Conservation (phyloP, 768 basidiomycete genomes). For the Boletus coccyginus region DNA sequence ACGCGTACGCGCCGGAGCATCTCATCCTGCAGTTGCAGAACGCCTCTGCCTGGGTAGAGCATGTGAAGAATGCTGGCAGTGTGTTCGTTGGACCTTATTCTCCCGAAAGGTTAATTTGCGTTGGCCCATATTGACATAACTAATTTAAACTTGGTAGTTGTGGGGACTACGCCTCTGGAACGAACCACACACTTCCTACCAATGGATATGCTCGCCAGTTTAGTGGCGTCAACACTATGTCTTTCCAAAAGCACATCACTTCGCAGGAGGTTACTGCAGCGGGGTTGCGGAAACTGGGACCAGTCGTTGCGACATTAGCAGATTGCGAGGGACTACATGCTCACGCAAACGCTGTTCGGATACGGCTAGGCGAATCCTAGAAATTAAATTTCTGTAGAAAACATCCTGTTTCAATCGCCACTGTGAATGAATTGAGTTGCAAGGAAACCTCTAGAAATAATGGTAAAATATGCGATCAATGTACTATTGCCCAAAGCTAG, state of each 20-base stretch:
- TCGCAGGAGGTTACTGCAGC: conserved; percentile 85
- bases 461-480: conserved; percentile 12
- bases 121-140: neutral
- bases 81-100: conserved; percentile 95
- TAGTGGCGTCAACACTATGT: conserved; percentile 94
- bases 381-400: neutral
- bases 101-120: conserved; percentile 79
- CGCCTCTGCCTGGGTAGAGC: conserved; percentile 59
- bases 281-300: conserved; percentile 79
- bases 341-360: conserved; percentile 93
- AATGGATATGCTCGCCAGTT: conserved; percentile 97
- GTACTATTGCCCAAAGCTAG: conserved; percentile 16
- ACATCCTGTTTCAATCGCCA: neutral
- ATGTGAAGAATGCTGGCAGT: conserved; percentile 90
- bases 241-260: conserved; percentile 99
- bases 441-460: conserved; percentile 8
- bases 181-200: conserved; percentile 96
- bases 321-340: conserved; percentile 94
- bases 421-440: conserved; percentile 1
- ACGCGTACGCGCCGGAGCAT: conserved; percentile 98
- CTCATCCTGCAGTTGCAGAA: conserved; percentile 85
- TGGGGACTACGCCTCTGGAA: conserved; percentile 98
- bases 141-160: conserved; percentile 52
- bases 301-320: conserved; percentile 83
- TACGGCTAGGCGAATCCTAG: conserved; percentile 50